Evolutionary conservation across 805 yeast genomes (phyloP).

Genomic region (Saccharomycopsis guyanensis): DNA sequence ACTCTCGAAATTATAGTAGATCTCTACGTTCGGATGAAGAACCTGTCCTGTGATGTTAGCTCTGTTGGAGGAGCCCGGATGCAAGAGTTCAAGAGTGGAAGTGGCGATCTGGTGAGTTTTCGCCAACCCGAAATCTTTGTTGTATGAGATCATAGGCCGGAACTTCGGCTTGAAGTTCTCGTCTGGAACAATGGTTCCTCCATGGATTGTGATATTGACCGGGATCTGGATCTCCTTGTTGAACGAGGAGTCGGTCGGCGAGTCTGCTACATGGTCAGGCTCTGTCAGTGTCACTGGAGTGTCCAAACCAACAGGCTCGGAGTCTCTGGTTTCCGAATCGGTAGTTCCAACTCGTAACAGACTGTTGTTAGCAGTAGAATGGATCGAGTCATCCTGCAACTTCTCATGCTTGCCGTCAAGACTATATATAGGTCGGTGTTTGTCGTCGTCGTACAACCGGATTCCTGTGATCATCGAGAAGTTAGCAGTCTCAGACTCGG

Average conservation of each 20-base stretch:
- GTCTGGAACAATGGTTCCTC: conserved; percentile 22
- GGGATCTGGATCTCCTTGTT: conserved; percentile 5
- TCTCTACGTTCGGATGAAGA: conserved; percentile 20
- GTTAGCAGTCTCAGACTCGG: conserved; percentile 57
- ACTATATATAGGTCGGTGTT: conserved; percentile 35
- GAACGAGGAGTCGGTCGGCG: neutral
- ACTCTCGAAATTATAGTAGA: conserved; percentile 17
- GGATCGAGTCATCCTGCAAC: conserved; percentile 20
- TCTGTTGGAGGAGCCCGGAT: conserved; percentile 4
- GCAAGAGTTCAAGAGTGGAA: conserved; percentile 16
- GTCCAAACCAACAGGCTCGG: neutral
- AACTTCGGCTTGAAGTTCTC: conserved; percentile 18
- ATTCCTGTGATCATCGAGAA: conserved; percentile 50
- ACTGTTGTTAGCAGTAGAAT: conserved; percentile 11
- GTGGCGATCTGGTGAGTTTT: conserved; percentile 22
- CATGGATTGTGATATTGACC: conserved; percentile 16
- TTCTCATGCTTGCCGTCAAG: conserved; percentile 16
- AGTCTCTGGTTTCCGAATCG: neutral
- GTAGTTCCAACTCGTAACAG: neutral
- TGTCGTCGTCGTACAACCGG: conserved; percentile 45
- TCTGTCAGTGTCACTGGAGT: no score
- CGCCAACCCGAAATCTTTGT: conserved; percentile 17
- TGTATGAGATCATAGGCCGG: conserved; percentile 10
- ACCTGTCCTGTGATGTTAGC: neutral
- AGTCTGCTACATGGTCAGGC: neutral